phyloP scores from a whole-genome alignment of 148 eudicot genomes.

The Rhododendron williamsianum region DNA sequence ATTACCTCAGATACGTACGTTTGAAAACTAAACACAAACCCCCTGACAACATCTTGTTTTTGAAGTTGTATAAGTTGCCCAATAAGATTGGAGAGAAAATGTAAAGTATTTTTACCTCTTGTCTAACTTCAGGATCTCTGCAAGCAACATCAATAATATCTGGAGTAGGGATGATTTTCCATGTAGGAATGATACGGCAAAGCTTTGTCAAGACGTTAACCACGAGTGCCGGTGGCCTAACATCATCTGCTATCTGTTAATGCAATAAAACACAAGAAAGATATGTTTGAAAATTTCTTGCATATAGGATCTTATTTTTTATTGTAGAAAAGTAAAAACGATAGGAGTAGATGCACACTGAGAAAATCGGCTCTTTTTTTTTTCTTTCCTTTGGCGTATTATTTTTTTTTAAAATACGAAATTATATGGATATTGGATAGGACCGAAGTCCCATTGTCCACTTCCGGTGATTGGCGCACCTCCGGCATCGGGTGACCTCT shows the following conservation, averaged over 20 bases:
- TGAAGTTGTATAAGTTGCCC: background rate
- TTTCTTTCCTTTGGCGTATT: too few species aligned
- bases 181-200: slow-evolving; percentile 50
- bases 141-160: slow-evolving; percentile 75
- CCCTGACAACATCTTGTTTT: background rate
- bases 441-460: too few species aligned
- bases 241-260: slow-evolving; percentile 59
- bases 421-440: too few species aligned
- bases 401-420: too few species aligned
- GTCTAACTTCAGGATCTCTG: slow-evolving; percentile 52
- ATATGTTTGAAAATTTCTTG: background rate
- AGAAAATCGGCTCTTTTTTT: too few species aligned
- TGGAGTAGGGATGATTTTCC: slow-evolving; percentile 71
- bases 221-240: slow-evolving; percentile 57
- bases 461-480: too few species aligned
- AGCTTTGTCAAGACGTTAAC: slow-evolving; percentile 39
- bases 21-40: background rate
- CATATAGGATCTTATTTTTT: background rate
- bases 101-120: slow-evolving; percentile 36
- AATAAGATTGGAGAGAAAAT: background rate
- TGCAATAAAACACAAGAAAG: background rate
- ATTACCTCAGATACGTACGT: background rate
- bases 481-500: too few species aligned
- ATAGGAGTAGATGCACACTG: background rate
- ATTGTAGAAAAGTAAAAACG: background rate